phyloP scores from a whole-genome alignment of 2,329 filamentous ascomycete species.

The Penicillium vulpinum region DNA sequence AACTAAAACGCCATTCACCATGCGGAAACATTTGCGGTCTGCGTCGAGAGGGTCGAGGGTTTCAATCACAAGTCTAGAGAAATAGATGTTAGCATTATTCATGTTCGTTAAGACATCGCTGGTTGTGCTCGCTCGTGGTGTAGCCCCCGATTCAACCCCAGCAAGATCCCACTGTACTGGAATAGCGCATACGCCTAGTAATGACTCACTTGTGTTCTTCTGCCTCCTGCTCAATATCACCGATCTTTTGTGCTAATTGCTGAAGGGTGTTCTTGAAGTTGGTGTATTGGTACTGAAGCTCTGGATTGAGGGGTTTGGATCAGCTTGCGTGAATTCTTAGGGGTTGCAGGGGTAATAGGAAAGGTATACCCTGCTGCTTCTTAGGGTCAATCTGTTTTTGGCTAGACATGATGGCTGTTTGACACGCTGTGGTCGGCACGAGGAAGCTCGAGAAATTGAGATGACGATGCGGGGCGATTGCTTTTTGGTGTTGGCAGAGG shows the following conservation, averaged over 20 bases:
- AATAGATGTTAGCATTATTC: conserved; percentile 18
- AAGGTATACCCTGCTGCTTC: conserved; percentile 49
- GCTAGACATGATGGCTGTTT: conserved; percentile 38
- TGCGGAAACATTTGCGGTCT: conserved; percentile 95
- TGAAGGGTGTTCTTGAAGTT: conserved; percentile 72
- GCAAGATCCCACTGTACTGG: not conserved
- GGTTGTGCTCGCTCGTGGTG: not conserved
- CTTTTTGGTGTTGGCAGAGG: conserved; percentile 15
- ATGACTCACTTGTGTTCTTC: conserved; percentile 91
- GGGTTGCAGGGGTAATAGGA: not conserved
- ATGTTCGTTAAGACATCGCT: not conserved
- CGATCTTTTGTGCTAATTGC: conserved; percentile 92
- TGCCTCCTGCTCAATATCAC: conserved; percentile 93
- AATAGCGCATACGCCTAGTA: not conserved
- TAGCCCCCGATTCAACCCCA: not conserved
- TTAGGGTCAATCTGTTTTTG: conserved; percentile 43
- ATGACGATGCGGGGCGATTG: conserved; percentile 35
- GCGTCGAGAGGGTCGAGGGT: conserved; percentile 78
- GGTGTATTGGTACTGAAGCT: conserved; percentile 52
- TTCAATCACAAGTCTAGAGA: conserved; percentile 80
- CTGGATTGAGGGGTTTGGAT: conserved; percentile 28
- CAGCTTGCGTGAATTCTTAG: not conserved
- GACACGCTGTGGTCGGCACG: conserved; percentile 7
- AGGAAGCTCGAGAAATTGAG: conserved; percentile 31
- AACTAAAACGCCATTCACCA: conserved; percentile 95